phyloP scores from a whole-genome alignment of 495 filamentous ascomycete species.

The Neurospora sp. region DNA sequence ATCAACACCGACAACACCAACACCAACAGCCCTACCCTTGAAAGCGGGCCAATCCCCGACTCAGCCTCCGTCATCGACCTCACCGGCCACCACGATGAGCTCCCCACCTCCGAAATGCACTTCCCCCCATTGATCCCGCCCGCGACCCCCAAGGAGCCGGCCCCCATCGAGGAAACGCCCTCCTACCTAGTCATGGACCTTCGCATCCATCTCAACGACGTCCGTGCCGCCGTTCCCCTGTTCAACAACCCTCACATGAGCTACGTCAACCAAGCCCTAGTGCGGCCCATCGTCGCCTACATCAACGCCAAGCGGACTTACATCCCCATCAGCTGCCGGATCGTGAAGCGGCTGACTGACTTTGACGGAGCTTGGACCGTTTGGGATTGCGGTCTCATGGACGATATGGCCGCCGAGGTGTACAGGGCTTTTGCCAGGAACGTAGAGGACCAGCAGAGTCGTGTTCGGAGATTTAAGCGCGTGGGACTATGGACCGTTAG shows the following conservation, averaged over 20 bases:
- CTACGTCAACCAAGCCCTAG: conserved; percentile 90
- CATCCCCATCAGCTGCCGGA: conserved; percentile 88
- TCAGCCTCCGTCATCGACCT: background rate
- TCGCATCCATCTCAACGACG: conserved; percentile 81
- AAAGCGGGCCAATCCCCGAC: background rate
- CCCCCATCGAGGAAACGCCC: conserved; percentile 37
- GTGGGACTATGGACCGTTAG: conserved; percentile 94
- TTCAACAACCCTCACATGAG: conserved; percentile 76
- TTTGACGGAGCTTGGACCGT: conserved; percentile 96
- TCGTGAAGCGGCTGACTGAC: conserved; percentile 76
- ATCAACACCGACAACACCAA: conserved; percentile 14
- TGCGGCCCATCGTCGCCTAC: conserved; percentile 96
- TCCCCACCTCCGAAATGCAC: conserved; percentile 1
- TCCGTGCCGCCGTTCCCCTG: conserved; percentile 80
- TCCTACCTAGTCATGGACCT: conserved; percentile 83
- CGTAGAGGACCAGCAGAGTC: conserved; percentile 74
- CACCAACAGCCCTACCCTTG: conserved; percentile 2
- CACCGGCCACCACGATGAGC: background rate
- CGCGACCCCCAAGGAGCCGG: background rate
- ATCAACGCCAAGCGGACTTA: conserved; percentile 90
- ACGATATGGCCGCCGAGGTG: conserved; percentile 86
- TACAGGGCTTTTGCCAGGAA: conserved; percentile 87
- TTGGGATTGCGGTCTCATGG: conserved; percentile 89
- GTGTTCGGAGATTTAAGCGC: conserved; percentile 81
- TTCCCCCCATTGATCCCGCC: background rate